Conservation (phyloP, 208 protist genomes). For the Crithidia acanthocephali region DNA sequence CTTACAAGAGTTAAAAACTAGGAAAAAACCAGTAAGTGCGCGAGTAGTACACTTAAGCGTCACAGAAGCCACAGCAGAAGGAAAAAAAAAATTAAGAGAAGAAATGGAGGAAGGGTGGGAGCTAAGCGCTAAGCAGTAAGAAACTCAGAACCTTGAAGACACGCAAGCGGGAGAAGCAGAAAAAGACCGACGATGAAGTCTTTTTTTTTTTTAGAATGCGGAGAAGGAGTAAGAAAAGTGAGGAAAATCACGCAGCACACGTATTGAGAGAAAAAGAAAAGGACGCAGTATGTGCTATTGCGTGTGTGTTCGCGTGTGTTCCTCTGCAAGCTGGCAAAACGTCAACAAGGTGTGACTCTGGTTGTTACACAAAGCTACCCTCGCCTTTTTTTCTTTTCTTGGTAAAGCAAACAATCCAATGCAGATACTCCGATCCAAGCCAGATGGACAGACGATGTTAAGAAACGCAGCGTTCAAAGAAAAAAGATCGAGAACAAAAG, state of each 20-base stretch:
- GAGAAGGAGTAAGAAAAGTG: background rate
- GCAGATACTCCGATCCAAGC: no score
- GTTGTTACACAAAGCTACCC: background rate
- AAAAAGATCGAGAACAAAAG: background rate
- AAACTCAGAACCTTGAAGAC: background rate
- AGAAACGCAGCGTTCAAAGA: no score
- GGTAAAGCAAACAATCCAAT: background rate
- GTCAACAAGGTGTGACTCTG: background rate
- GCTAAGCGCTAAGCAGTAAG: background rate
- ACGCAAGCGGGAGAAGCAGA: background rate
- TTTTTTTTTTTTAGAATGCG: no score
- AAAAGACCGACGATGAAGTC: no score
- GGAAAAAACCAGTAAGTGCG: background rate
- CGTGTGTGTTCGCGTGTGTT: no score
- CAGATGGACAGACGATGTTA: no score
- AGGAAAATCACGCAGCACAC: background rate
- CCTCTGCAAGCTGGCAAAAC: background rate
- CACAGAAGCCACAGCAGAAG: background rate
- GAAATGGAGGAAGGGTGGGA: background rate
- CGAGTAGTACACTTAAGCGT: background rate
- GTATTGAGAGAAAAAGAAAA: no score
- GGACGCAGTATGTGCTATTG: no score
- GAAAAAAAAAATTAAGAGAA: background rate
- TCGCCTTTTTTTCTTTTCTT: background rate
- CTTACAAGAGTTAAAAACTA: constrained; percentile 1